phyloP scores from a whole-genome alignment of 257 asterid species.

The Solanum pimpinellifolium region DNA sequence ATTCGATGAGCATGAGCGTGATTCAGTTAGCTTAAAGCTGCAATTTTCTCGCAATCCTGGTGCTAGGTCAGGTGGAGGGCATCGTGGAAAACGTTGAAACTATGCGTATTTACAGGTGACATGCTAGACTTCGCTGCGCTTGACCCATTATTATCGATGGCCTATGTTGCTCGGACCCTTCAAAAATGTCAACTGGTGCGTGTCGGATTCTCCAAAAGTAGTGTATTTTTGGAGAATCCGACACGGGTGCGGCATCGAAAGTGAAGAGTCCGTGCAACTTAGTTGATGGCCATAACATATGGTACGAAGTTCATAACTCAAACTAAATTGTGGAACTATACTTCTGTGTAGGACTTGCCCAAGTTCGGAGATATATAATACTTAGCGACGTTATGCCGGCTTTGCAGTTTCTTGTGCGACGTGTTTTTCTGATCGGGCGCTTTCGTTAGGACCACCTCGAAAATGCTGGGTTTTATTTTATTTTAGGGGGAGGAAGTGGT shows the following conservation, averaged over 20 bases:
- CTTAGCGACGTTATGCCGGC: conserved; percentile 7
- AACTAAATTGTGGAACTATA: conserved; percentile 24
- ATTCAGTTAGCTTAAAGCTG: conserved; percentile 35
- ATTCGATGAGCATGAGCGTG: conserved; percentile 53
- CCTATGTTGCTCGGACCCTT: background rate
- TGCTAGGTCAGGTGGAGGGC: conserved; percentile 61
- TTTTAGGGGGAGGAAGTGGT: background rate
- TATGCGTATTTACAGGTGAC: conserved; percentile 40
- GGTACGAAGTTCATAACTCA: conserved; percentile 1
- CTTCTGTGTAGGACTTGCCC: conserved; percentile 47
- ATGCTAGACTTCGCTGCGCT: conserved; percentile 20
- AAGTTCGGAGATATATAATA: conserved; percentile 3
- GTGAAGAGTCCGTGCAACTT: background rate
- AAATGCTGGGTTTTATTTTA: background rate
- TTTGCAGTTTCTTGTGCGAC: conserved; percentile 12
- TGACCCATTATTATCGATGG: conserved; percentile 20
- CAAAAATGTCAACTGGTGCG: background rate
- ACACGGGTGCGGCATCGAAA: background rate
- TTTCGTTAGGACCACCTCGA: background rate
- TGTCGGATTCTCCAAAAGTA: background rate
- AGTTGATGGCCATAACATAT: conserved; percentile 13
- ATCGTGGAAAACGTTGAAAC: conserved; percentile 39
- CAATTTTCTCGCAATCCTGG: conserved; percentile 59
- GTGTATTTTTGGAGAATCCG: background rate
- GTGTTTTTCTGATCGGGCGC: background rate